Evolutionary conservation across 106 monocot species (phyloP), one percentile per base, ranked within the genome.

Genomic region (Xerophyta viscosa): DNA sequence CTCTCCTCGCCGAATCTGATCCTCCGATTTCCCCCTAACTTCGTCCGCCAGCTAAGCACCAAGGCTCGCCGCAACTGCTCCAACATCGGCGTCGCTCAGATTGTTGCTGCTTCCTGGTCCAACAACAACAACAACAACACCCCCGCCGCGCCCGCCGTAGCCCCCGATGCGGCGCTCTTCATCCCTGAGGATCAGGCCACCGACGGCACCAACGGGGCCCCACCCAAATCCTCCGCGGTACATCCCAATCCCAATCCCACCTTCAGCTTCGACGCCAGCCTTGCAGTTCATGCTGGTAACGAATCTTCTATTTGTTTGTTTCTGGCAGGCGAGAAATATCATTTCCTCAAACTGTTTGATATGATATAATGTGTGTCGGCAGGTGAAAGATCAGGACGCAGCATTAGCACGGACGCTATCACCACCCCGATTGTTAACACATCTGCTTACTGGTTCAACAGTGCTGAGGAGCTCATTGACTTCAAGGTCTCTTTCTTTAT

Each of bases 31-130:
- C 96, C 96, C 3, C 89, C 96, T 15, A 98, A 98, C 47, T 89
- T 98, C 65, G 96, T 90, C 19, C 78, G 96, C 42, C 96, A 98
- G 76, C 96, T 98, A 39, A 85, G 89, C 73, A 89, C 67, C 54
- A 98, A 98, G 68, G 96, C 96, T 26, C 81, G 96, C 20, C 74
- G 96, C 44, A 96, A 96, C 79, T 96, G 96, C 68, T 76, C 88
- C 79, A 96, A 96, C 76, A 96, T 96, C 64, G 96, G 96, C 23
- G 84, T 96, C 20, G 96, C 96, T 2, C 96, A 96, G 68, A 67
- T 96, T 59, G 96, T 79, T 2, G 89, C 96, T 24, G 88, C 96
- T 26, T 81, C 89, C 23, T 96, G 96, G 96, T 61, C 89, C 14
- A 62, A 89, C 65, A 30, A 25, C 20, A 14, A 29, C 49, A 45